Evolutionary conservation across 805 yeast genomes (phyloP).

Genomic region (Yamadazyma sp.): DNA sequence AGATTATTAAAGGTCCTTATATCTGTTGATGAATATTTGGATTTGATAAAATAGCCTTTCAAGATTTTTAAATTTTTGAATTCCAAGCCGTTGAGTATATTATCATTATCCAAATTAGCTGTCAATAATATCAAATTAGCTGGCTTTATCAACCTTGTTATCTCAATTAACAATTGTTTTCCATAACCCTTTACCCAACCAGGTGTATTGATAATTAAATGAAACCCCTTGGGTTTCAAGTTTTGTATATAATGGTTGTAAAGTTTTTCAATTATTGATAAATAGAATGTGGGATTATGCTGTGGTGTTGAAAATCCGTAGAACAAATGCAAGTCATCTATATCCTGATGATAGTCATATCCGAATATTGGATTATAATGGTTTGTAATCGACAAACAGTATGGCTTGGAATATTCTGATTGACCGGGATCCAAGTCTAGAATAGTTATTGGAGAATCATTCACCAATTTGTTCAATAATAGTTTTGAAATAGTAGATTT

Average conservation of each 20-base stretch:
- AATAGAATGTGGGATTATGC: slow-evolving; percentile 58
- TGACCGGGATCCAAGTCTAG: slow-evolving; percentile 90
- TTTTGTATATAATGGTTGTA: slow-evolving; percentile 24
- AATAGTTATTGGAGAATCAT: slow-evolving; percentile 37
- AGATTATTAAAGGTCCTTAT: slow-evolving; percentile 50
- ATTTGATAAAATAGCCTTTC: slow-evolving; percentile 30
- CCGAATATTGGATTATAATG: slow-evolving; percentile 26
- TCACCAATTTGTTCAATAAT: slow-evolving; percentile 47
- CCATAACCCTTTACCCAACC: slow-evolving; percentile 95
- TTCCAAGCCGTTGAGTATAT: slow-evolving; percentile 24
- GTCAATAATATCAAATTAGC: slow-evolving; percentile 53
- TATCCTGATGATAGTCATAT: slow-evolving; percentile 8
- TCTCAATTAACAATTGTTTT: slow-evolving; percentile 52
- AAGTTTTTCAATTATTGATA: slow-evolving; percentile 40
- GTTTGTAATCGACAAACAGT: slow-evolving; percentile 56
- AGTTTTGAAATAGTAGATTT: slow-evolving; percentile 68
- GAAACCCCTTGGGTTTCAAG: slow-evolving; percentile 22
- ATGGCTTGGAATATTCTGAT: slow-evolving; percentile 73
- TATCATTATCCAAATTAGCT: slow-evolving; percentile 25
- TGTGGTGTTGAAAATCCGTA: slow-evolving; percentile 71
- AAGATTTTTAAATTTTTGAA: slow-evolving; percentile 24
- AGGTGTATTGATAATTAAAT: slow-evolving; percentile 70
- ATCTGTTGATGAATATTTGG: slow-evolving; percentile 48
- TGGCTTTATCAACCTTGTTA: slow-evolving; percentile 48
- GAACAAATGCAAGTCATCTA: slow-evolving; percentile 25